phyloP scores from a whole-genome alignment of 179 eudicot genomes.

The Spergularia azorica region DNA sequence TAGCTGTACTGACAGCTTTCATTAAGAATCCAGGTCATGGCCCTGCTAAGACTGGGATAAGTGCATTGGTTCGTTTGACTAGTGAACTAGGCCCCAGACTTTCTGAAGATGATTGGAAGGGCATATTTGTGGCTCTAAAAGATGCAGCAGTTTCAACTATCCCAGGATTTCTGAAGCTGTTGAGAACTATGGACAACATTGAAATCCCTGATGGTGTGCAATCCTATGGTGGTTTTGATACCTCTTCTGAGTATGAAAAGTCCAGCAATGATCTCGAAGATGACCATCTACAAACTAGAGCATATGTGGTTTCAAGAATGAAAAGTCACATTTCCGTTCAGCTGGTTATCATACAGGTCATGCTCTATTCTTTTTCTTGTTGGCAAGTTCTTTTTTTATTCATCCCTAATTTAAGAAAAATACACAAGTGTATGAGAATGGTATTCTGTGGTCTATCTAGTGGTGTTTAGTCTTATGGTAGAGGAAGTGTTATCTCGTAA shows the following conservation, averaged over 20 bases:
- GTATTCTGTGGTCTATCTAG: background rate
- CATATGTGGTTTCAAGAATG: slow-evolving; percentile 83
- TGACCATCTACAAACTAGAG: slow-evolving; percentile 73
- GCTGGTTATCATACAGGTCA: slow-evolving; percentile 85
- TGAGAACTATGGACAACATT: slow-evolving; percentile 64
- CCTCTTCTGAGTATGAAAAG: slow-evolving; percentile 47
- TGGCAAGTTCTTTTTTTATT: background rate
- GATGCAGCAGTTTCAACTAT: slow-evolving; percentile 66
- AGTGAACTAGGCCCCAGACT: slow-evolving; percentile 63
- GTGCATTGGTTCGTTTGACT: slow-evolving; percentile 74
- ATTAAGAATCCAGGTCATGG: slow-evolving; percentile 69
- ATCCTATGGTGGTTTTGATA: slow-evolving; percentile 48
- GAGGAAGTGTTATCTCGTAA: background rate
- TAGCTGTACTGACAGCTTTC: slow-evolving; percentile 57
- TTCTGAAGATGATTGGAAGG: slow-evolving; percentile 83
- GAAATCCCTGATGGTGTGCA: slow-evolving; percentile 52
- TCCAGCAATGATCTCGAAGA: slow-evolving; percentile 55
- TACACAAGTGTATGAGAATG: background rate
- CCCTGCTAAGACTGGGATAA: slow-evolving; percentile 70
- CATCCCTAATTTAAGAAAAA: slow-evolving; percentile 7
- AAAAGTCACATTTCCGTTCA: slow-evolving; percentile 79
- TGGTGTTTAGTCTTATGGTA: background rate
- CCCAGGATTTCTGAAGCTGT: slow-evolving; percentile 67
- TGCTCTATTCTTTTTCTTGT: slow-evolving; percentile 14
- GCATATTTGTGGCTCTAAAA: slow-evolving; percentile 66